phyloP scores from a whole-genome alignment of 2,329 filamentous ascomycete genomes.

The Acarospora socialis region DNA sequence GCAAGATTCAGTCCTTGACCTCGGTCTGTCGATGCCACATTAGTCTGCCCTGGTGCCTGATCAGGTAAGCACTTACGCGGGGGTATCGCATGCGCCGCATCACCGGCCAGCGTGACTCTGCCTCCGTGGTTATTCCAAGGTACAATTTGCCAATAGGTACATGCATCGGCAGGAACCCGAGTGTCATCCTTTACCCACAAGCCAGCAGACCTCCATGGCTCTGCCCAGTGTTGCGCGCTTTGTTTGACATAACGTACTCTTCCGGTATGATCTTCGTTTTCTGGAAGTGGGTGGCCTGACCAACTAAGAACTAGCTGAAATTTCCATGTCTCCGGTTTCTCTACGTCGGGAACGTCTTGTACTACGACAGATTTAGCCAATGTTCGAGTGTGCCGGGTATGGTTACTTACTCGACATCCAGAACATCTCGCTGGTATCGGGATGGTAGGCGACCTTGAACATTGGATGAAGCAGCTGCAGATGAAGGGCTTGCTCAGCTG shows the following conservation, averaged over 20 bases:
- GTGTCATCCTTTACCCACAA: constrained; percentile 2
- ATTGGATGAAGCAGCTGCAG: constrained; percentile 6
- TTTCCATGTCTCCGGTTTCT: constrained; percentile 22
- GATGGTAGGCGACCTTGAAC: constrained; percentile 4
- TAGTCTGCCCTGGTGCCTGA: too few species aligned
- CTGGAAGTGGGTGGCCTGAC: constrained; percentile 2
- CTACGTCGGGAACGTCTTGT: constrained; percentile 20
- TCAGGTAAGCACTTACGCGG: too few species aligned
- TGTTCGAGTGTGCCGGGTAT: neutral
- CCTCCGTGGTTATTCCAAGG: constrained; percentile 17
- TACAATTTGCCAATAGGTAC: constrained; percentile 15
- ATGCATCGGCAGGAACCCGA: constrained; percentile 2
- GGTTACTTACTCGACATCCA: constrained; percentile 3
- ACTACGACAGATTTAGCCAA: constrained; percentile 9
- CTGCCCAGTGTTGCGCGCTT: constrained; percentile 1
- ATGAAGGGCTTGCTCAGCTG: constrained; percentile 5
- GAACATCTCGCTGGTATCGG: constrained; percentile 4
- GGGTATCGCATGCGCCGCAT: constrained; percentile 32
- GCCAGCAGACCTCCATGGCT: constrained; percentile 5
- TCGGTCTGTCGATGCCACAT: constrained; percentile 24
- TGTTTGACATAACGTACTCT: constrained; percentile 5
- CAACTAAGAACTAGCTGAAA: constrained; percentile 18
- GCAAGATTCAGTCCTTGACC: constrained; percentile 34
- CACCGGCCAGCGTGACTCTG: constrained; percentile 22
- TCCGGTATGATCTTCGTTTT: constrained; percentile 2